These are phyloP conservation scores for Ophiocordyceps australis DNA, from an alignment of 2,329 filamentous ascomycete species.

Conservation along the genomic window DNA sequence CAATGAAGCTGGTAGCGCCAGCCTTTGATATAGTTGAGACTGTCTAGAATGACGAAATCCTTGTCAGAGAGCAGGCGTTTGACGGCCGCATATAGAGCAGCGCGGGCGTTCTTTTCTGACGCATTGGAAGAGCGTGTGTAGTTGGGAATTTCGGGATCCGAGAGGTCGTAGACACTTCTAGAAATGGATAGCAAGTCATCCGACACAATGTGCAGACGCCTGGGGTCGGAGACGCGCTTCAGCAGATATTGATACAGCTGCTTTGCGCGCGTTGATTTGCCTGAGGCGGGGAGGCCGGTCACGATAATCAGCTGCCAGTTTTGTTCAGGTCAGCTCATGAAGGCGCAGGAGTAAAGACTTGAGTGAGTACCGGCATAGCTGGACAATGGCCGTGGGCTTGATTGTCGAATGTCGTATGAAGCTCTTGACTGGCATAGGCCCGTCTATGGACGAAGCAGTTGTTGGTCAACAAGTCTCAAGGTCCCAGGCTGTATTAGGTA, in stretches of 20 bases:
- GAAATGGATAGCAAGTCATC: slow-evolving; percentile 54
- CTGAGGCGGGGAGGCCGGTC: slow-evolving; percentile 48
- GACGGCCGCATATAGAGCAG: slow-evolving; percentile 57
- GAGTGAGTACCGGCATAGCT: too few relatives aligned
- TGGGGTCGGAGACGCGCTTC: slow-evolving; percentile 30
- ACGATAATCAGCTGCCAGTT: slow-evolving; percentile 50
- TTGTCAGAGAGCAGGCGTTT: slow-evolving; percentile 55
- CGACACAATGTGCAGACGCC: slow-evolving; percentile 57
- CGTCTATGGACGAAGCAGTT: too few relatives aligned
- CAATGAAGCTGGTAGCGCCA: slow-evolving; percentile 78
- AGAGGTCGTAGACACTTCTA: slow-evolving; percentile 53
- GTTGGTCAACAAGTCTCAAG: too few relatives aligned
- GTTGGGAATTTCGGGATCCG: slow-evolving; percentile 26
- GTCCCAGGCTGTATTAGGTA: too few relatives aligned
- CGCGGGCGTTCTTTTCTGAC: slow-evolving; percentile 67
- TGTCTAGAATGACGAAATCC: slow-evolving; percentile 65
- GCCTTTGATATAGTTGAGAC: slow-evolving; percentile 77
- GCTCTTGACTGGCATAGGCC: too few relatives aligned
- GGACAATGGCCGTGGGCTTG: too few relatives aligned
- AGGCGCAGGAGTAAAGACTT: too few relatives aligned
- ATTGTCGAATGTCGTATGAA: too few relatives aligned
- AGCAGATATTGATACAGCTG: slow-evolving; percentile 50
- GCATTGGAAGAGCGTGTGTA: slow-evolving; percentile 53
- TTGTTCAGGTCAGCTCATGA: too few relatives aligned
- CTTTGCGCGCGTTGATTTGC: slow-evolving; percentile 46